Conservation (phyloP, 176 grass and related monocot species). For the Oryza glaberrima region DNA sequence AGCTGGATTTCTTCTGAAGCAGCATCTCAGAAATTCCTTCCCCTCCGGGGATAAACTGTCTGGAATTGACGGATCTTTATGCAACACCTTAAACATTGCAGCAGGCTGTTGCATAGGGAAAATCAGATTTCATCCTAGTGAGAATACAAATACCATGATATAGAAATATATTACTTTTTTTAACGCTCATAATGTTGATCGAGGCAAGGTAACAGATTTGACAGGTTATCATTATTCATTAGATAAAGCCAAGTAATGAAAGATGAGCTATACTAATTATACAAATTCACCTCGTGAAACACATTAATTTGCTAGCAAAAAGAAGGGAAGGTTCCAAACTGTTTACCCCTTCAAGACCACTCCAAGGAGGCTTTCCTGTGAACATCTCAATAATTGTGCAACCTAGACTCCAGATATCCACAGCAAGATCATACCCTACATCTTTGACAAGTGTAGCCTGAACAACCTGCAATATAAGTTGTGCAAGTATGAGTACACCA, state of each 20-base stretch:
- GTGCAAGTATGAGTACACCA: slow-evolving; percentile 32
- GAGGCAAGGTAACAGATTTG: neutral
- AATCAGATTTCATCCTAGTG: slow-evolving; percentile 36
- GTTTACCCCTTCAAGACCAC: slow-evolving; percentile 91
- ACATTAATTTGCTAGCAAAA: slow-evolving; percentile 22
- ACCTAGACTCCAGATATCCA: slow-evolving; percentile 92
- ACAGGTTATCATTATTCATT: slow-evolving; percentile 23
- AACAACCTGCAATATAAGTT: slow-evolving; percentile 70
- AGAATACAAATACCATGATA: neutral
- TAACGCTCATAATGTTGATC: slow-evolving; percentile 22
- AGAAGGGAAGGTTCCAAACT: slow-evolving; percentile 19
- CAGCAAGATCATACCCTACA: slow-evolving; percentile 79
- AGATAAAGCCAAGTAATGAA: slow-evolving; percentile 16
- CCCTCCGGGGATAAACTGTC: slow-evolving; percentile 73
- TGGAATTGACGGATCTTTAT: slow-evolving; percentile 63
- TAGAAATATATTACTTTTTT: slow-evolving; percentile 32
- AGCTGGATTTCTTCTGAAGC: slow-evolving; percentile 82
- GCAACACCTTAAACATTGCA: slow-evolving; percentile 91
- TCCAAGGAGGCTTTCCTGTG: slow-evolving; percentile 89
- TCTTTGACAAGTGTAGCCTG: slow-evolving; percentile 79
- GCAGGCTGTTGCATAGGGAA: slow-evolving; percentile 59
- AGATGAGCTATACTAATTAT: slow-evolving; percentile 11
- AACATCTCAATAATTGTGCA: slow-evolving; percentile 97
- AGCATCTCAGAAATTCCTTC: slow-evolving; percentile 79
- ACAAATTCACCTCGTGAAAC: slow-evolving; percentile 30